A percentile compares a stretch with the other conserved stretches of the same genome.
phyloP scores from a whole-genome alignment of 192 early-diverging fungal genomes.

The Geranomyces michiganensis region DNA sequence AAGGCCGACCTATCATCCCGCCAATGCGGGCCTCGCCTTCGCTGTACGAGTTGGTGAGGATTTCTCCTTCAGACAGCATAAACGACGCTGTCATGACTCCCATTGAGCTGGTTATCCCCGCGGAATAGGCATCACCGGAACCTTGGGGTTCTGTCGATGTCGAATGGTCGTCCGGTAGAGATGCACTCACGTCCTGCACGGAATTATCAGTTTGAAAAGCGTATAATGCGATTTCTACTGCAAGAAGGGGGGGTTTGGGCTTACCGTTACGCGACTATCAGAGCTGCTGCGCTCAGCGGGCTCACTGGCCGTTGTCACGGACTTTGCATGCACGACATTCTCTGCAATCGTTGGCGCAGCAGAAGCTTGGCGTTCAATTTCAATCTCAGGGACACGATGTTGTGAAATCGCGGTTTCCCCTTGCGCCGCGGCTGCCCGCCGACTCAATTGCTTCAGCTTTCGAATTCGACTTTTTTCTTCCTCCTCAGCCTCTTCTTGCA shows the following conservation, averaged over 20 bases:
- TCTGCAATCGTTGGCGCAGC: not conserved
- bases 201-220: not conserved
- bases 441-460: not conserved
- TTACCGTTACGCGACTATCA: no score
- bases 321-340: no score
- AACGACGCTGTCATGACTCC: not conserved
- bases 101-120: not conserved
- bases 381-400: not conserved
- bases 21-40: slow-evolving; percentile 6
- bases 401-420: not conserved
- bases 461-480: slow-evolving; percentile 6
- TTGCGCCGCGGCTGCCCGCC: not conserved
- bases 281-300: not conserved
- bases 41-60: not conserved
- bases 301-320: not conserved
- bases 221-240: not conserved
- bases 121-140: not conserved
- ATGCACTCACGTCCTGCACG: not conserved
- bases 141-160: not conserved
- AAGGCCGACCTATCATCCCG: not conserved
- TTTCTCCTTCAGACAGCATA: not conserved
- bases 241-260: no score
- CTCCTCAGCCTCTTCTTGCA: slow-evolving; percentile 1
- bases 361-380: not conserved
- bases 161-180: not conserved